Evolutionary conservation across 495 filamentous ascomycete species (phyloP), one percentile per base, ranked within the genome.

Genomic region (Aspergillus haitiensis): DNA sequence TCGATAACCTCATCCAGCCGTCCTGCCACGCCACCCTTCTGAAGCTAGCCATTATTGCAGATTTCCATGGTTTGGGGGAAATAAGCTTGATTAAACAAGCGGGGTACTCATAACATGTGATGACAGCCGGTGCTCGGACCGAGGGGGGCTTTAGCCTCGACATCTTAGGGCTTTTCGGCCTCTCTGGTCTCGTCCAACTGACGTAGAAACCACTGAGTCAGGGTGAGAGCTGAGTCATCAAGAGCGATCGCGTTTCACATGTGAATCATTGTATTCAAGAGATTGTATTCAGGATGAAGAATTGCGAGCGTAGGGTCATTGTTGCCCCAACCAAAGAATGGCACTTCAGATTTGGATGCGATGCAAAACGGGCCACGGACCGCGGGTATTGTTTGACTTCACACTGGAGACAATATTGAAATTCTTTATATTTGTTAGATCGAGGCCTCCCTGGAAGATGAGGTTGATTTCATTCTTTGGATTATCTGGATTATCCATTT

Each of bases 331-430:
- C 21, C 5, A 0, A 27, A 2, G 1, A 18, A 13, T 21, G 16
- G 31, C 47, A 7, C 6, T 27, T 31, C 36, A n/a, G 31, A 42
- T n/a, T 37, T 27, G 21, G 21, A 27, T 27, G 3, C 21, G 52
- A 10, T 39, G 42, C 6, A 44, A 16, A 13, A n/a, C 52, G 52
- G 36, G 21, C 52, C 52, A 18, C 52, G 52, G 52, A 45, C 52
- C 52, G 52, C 52, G 52, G 52, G 52, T 45, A 39, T 46, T 40
- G 37, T 27, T 1, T 27, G 21, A 27, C 21, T 27, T 27, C 21
- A 27, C 21, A 27, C 21, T 27, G 21, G 21, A 40, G 8, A 13
- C 37, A 40, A 40, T 10, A 10, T 10, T 40, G 37, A 9, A 40
- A 13, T 10, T 40, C 37, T 8, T 42, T 42, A 42, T 42, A 42